Evolutionary conservation across 2,329 filamentous ascomycete species (phyloP).

Genomic region (Cladosporium sphaerospermum): DNA sequence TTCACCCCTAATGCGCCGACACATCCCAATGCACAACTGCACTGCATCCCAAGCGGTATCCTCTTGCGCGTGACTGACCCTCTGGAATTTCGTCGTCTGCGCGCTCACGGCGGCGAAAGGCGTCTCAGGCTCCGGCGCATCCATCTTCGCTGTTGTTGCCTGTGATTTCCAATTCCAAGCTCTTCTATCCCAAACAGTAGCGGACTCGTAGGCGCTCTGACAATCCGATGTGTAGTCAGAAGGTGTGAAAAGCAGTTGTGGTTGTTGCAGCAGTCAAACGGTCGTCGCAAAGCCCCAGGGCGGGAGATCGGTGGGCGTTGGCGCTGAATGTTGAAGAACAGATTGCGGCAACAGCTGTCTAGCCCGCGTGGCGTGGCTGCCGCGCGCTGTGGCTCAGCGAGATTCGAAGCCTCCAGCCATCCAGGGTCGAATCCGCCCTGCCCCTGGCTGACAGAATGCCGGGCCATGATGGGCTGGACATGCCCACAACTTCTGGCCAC

Average conservation of each 20-base stretch:
- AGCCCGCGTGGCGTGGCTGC: too few relatives aligned
- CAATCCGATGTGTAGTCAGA: not conserved
- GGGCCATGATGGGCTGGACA: too few relatives aligned
- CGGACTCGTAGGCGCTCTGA: not conserved
- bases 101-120: conserved; percentile 85
- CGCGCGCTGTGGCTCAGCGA: too few relatives aligned
- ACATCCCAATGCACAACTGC: too few relatives aligned
- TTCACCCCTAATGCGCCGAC: too few relatives aligned
- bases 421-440: too few relatives aligned
- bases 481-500: too few relatives aligned
- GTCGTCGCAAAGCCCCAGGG: not conserved
- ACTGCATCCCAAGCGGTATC: not conserved
- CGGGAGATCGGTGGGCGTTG: too few relatives aligned
- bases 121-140: conserved; percentile 81
- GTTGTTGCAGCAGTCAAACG: not conserved
- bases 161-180: not conserved
- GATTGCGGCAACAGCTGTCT: too few relatives aligned
- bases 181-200: not conserved
- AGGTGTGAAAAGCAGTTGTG: not conserved
- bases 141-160: conserved; percentile 53
- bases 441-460: too few relatives aligned
- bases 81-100: conserved; percentile 70
- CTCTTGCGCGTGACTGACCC: conserved; percentile 35
- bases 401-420: too few relatives aligned
- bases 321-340: not conserved